Evolutionary conservation across 192 early-diverging fungal genomes (phyloP), one percentile per base, ranked within the genome.

Genomic region (Phlyctochytrium bullatum): DNA sequence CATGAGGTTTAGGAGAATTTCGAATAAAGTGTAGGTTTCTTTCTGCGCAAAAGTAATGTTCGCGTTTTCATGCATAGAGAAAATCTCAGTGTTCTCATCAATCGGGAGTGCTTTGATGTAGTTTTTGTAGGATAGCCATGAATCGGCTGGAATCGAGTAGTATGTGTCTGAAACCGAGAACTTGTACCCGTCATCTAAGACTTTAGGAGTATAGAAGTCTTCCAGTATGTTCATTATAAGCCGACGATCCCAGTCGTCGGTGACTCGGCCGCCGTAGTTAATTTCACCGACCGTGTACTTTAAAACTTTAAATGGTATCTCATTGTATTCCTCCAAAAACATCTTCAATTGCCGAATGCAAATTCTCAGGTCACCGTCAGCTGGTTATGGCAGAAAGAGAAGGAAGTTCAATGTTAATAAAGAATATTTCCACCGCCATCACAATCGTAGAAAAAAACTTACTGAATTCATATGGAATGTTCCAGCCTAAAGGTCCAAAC

Each of bases 21-120:
- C 82, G 64, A 81, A 86, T 51, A 86, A 69, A 29, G 80, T 78
- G 40, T 74, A 80, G 2, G 84, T 82, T 62, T 86, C 79, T 57
- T 84, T 81, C 67, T 86, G 84, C 0, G 84, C 84, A 75, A 84
- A 86, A 1, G 84, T 86, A 56, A 86, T 86, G 71, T 82, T 86
- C 20, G 84, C 84, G 65, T 86, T 86, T 32, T 86, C 84, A 51
- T 86, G 82, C 84, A 86, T 84, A 25, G 74, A 71, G 63, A 86
- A 86, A 52, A 86, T 80, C 30, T 86, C 84, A 0, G 84, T 86
- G 0, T 67, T 75, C 72, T 86, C 84, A 50, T 86, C 84, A 36
- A 84, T 82, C 4, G 84, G 84, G 30, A 86, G 66, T 12, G 36
- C 29, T 34, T 78, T 78, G 62, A 86, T 80, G 67, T 86, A 86